Evolutionary conservation across 2,329 filamentous ascomycete species (phyloP).

Genomic region (Colletotrichum higginsianum): DNA sequence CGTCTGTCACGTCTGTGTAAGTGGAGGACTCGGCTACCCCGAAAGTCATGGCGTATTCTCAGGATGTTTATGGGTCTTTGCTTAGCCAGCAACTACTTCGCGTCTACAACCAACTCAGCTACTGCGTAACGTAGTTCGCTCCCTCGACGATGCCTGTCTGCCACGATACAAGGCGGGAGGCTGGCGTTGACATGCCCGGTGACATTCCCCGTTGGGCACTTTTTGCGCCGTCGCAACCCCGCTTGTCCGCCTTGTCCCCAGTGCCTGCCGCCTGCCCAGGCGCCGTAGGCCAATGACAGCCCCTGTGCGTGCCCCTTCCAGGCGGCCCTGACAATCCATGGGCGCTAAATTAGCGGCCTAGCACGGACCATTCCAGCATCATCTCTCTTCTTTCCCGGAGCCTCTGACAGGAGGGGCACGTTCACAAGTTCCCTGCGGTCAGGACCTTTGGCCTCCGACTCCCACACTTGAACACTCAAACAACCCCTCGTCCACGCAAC

Average conservation of each 20-base stretch:
- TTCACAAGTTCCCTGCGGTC: constrained; percentile 8
- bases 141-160: no score
- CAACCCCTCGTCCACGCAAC: constrained; percentile 13
- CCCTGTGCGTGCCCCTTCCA: constrained; percentile 9
- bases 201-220: background rate
- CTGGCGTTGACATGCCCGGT: background rate
- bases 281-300: background rate
- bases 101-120: no score
- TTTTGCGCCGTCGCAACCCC: constrained; percentile 7
- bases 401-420: constrained; percentile 23
- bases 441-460: background rate
- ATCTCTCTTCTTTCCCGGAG: constrained; percentile 4
- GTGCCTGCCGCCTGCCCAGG: background rate
- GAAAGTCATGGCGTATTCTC: constrained; percentile 1
- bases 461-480: background rate
- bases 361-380: constrained; percentile 40
- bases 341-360: constrained; percentile 30
- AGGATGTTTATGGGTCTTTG: background rate
- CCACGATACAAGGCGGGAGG: background rate
- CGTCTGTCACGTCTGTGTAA: constrained; percentile 2
- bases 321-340: constrained; percentile 29
- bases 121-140: no score
- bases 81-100: background rate
- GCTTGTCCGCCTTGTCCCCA: background rate
- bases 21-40: background rate